Evolutionary conservation across 805 yeast species (phyloP), one percentile per base, ranked within the genome.

Genomic region (Zygotorulaspora danielsina): DNA sequence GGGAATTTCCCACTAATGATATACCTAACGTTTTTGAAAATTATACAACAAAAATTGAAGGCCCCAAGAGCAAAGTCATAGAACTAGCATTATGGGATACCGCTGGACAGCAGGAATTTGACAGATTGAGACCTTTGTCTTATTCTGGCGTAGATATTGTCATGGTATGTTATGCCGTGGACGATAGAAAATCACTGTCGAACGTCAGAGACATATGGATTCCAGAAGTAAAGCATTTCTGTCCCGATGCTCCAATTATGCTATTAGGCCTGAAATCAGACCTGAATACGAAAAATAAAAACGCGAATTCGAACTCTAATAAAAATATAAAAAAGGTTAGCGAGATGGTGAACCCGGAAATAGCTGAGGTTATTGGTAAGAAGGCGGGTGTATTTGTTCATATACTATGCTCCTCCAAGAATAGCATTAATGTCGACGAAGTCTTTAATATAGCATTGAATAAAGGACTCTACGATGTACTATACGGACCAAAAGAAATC

Each of bases 81-180:
- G 88, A 81, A 54, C 62, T 86, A 49, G 84, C 86, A 0, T 61
- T 85, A 20, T 85, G 94, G 94, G 96, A 86, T 57, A 84, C 95
- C 1, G 95, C 95, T 0, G 93, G 95, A 3, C 93, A 84, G 63
- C 94, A 85, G 61, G 93, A 84, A 59, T 84, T 83, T 55, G 89
- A 81, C 57, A 67, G 95, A 38, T 65, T 85, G 40, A 69, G 96
- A 45, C 93, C 94, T 2, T 66, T 87, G 34, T 72, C 83, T 30
- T 86, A 86, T 55, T 81, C 89, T 5, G 94, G 84, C 50, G 84
- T 81, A 3, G 84, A 86, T 58, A 65, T 87, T 1, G 61, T 87
- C 12, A 66, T 89, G 41, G 67, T 87, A 6, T 88, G 96, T 42
- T 89, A 84, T 59, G 68, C 90, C 1, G 70, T 86, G 19, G 81